Conservation (phyloP, 352 stramenopile species). For the Phytopythium oedochilum region DNA sequence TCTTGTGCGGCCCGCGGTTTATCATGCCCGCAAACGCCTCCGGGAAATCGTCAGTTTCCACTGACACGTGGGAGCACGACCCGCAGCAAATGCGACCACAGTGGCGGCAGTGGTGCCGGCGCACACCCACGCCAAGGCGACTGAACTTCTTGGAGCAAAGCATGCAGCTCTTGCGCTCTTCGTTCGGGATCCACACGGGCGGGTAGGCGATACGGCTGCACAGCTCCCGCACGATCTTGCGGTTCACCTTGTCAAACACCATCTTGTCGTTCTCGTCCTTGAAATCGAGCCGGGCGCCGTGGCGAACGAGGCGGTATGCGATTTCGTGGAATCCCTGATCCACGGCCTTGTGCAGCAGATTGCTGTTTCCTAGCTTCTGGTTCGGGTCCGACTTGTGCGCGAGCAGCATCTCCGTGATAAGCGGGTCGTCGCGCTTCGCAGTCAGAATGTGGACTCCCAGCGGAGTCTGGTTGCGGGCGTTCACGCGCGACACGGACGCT, state of each 20-base stretch:
- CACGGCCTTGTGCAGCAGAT: slow-evolving; percentile 69
- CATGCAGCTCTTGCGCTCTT: slow-evolving; percentile 74
- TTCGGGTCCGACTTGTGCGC: slow-evolving; percentile 75
- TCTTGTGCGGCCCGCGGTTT: slow-evolving; percentile 26
- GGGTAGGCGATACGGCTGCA: slow-evolving; percentile 72
- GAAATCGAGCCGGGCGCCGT: slow-evolving; percentile 68
- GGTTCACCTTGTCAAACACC: slow-evolving; percentile 83
- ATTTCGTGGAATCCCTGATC: slow-evolving; percentile 72
- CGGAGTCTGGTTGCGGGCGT: slow-evolving; percentile 68
- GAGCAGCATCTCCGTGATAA: slow-evolving; percentile 78
- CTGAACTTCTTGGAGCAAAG: slow-evolving; percentile 74
- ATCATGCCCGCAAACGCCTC: slow-evolving; percentile 46
- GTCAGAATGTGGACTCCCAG: slow-evolving; percentile 79
- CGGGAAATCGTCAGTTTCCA: slow-evolving; percentile 71
- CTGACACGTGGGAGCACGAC: slow-evolving; percentile 66
- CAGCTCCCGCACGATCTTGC: slow-evolving; percentile 65
- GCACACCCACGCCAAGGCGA: slow-evolving; percentile 49
- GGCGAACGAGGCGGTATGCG: slow-evolving; percentile 65
- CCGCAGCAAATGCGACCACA: slow-evolving; percentile 79
- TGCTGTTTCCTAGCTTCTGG: slow-evolving; percentile 52
- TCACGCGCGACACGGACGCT: slow-evolving; percentile 52
- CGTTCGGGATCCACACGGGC: slow-evolving; percentile 78
- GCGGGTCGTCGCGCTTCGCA: slow-evolving; percentile 63
- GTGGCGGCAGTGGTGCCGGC: slow-evolving; percentile 83
- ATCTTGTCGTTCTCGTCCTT: slow-evolving; percentile 76